phyloP scores from a whole-genome alignment of 2,329 filamentous ascomycete species.

The Lecanicillium sp. region DNA sequence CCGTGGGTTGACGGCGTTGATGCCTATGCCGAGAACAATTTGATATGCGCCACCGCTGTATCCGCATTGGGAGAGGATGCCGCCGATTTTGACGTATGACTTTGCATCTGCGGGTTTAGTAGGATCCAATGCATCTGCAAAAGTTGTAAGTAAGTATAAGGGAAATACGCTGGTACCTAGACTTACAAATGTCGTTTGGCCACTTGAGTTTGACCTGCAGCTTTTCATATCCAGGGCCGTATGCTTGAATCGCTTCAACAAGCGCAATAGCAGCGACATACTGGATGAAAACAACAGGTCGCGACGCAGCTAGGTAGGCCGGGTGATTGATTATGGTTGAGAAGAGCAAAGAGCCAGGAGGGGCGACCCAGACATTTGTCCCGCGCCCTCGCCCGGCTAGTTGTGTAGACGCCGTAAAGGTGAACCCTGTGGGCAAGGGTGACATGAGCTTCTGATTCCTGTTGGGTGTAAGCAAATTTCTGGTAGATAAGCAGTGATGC shows the following conservation, averaged over 20 bases:
- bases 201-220: conserved; percentile 87
- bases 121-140: conserved; percentile 57
- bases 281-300: conserved; percentile 87
- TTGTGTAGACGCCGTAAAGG: conserved; percentile 78
- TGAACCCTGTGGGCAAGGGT: conserved; percentile 77
- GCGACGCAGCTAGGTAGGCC: conserved; percentile 59
- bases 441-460: conserved; percentile 73
- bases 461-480: conserved; percentile 36
- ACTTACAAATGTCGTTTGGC: conserved; percentile 87
- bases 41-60: conserved; percentile 74
- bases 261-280: conserved; percentile 87
- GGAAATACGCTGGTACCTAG: conserved; percentile 9
- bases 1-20: conserved; percentile 77
- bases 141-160: conserved; percentile 8
- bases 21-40: conserved; percentile 74
- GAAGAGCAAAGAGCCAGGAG: conserved; percentile 78
- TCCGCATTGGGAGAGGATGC: conserved; percentile 83
- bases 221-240: conserved; percentile 66
- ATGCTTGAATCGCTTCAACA: conserved; percentile 72
- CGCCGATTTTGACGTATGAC: conserved; percentile 80
- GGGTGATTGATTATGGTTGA: conserved; percentile 83
- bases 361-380: conserved; percentile 90
- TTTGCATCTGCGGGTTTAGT: conserved; percentile 36
- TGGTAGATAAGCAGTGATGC: too few relatives aligned
- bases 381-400: conserved; percentile 83